A percentile compares a stretch with the other conserved stretches of the same genome.
These are phyloP conservation scores for Epichloe glyceriae DNA, from an alignment of 2,329 filamentous ascomycete species.

Conservation along the genomic window DNA sequence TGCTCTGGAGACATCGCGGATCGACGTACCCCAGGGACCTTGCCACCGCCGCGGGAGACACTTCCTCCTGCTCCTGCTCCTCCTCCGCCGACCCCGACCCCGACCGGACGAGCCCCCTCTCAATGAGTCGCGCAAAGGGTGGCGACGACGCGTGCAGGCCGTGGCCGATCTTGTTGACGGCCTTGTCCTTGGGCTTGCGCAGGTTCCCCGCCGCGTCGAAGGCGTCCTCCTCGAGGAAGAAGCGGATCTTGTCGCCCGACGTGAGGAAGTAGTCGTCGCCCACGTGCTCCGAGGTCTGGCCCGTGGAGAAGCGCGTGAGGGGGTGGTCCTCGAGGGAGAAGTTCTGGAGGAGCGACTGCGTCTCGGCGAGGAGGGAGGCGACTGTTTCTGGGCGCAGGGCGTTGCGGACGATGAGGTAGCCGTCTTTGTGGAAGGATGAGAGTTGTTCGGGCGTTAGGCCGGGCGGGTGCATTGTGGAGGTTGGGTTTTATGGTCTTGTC, in stretches of 20 bases:
- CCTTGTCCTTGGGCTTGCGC: conserved; percentile 63
- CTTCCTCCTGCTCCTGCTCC: conserved; percentile 11
- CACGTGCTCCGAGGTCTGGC: conserved; percentile 61
- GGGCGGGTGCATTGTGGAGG: neutral
- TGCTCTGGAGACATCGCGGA: conserved; percentile 73
- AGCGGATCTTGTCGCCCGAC: conserved; percentile 83
- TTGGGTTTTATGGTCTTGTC: too few relatives aligned
- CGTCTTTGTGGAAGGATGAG: conserved; percentile 61
- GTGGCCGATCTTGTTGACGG: conserved; percentile 85
- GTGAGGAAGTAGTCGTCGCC: conserved; percentile 90
- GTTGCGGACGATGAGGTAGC: conserved; percentile 77
- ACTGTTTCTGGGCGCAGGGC: conserved; percentile 58
- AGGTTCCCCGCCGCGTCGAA: conserved; percentile 55
- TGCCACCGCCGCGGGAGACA: conserved; percentile 50
- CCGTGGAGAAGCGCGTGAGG: conserved; percentile 87
- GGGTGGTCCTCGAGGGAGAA: conserved; percentile 78
- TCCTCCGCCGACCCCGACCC: conserved; percentile 9
- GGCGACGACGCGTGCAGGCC: conserved; percentile 57
- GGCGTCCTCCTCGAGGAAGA: conserved; percentile 95
- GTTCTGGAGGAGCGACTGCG: conserved; percentile 55
- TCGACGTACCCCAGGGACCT: conserved; percentile 59
- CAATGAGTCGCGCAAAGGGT: conserved; percentile 47
- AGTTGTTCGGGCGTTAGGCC: conserved; percentile 64
- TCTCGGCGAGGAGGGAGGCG: conserved; percentile 57
- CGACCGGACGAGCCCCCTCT: conserved; percentile 21